Evolutionary conservation across 2,329 filamentous ascomycete species (phyloP), one percentile per base, ranked within the genome.

Genomic region (Verticillium isaacii): DNA sequence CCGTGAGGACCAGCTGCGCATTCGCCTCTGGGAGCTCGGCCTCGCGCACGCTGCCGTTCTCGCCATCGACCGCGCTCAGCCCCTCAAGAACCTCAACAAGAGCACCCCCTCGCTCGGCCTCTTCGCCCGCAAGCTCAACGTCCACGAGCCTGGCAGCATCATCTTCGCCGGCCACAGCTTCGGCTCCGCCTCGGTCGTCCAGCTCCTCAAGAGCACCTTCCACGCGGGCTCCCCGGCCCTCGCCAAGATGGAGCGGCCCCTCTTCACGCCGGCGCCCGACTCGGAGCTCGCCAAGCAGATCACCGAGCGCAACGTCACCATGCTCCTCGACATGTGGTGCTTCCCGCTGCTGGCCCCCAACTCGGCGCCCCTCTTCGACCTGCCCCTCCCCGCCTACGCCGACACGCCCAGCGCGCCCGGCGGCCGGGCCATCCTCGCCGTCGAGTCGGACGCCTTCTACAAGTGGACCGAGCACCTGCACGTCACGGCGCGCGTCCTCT

Each of bases 121-220:
- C 69, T 89, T 96, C 63, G 73, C 79, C 32, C 77, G 78, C n/a
- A 78, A 77, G 60, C 80, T 95, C 56, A 83, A 91, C 64, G 82
- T 96, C 4, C 85, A 88, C 62, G 80, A 84, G 9, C 90, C 91
- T 0, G 92, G 92, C 1, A 85, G 83, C 59, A 86, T 96, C 56
- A 84, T 88, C 52, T 94, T 91, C 71, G 85, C 85, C 0, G 92
- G 92, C 4, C 92, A 96, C 73, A 92, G 89, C 19, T 96, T 96
- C 66, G 92, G 92, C 25, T 89, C 88, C 1, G 84, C 90, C 1
- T 92, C 90, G 0, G 80, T 86, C 23, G 82, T 90, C 2, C 92
- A 96, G 71, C 84, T 96, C 60, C 77, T 94, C 58, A 96, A 96
- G 77, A 89, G 85, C 59, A 86, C 89, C 12, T 94, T 88, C 78